Percentiles rank a stretch among this genome's conserved stretches.
Conservation (phyloP, 2,329 filamentous ascomycete species). For the Botryotinia convoluta region DNA sequence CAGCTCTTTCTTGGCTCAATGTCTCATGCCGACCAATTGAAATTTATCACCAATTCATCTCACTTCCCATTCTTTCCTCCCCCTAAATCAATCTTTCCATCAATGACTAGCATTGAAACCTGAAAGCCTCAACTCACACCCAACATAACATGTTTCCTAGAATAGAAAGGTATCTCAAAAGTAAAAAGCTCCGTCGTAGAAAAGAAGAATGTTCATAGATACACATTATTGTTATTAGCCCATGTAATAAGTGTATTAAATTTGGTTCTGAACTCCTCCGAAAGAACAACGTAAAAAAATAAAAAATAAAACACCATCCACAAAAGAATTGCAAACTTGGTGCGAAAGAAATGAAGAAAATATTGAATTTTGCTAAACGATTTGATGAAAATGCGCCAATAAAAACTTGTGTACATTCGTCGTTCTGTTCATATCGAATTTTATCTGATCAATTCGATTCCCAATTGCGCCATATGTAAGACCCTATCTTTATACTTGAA, state of each 20-base stretch:
- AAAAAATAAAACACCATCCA: neutral
- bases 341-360: slow-evolving; percentile 19
- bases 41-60: neutral
- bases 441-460: slow-evolving; percentile 20
- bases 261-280: slow-evolving; percentile 14
- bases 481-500: slow-evolving; percentile 19
- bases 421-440: slow-evolving; percentile 26
- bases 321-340: slow-evolving; percentile 1
- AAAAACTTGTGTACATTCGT: slow-evolving; percentile 26
- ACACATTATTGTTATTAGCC: slow-evolving; percentile 22
- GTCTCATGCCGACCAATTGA: neutral
- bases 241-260: slow-evolving; percentile 12
- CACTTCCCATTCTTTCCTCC: neutral
- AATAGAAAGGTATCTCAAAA: slow-evolving; percentile 12
- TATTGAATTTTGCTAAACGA: slow-evolving; percentile 9
- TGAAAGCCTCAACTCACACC: slow-evolving; percentile 2
- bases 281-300: slow-evolving; percentile 17
- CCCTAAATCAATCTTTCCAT: neutral
- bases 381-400: slow-evolving; percentile 6
- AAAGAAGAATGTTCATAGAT: slow-evolving; percentile 14
- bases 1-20: neutral
- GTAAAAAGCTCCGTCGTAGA: slow-evolving; percentile 9
- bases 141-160: neutral
- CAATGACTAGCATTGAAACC: slow-evolving; percentile 17
- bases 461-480: slow-evolving; percentile 18